phyloP scores from a whole-genome alignment of 169 alveolate genomes.

The Perkinsus olseni region DNA sequence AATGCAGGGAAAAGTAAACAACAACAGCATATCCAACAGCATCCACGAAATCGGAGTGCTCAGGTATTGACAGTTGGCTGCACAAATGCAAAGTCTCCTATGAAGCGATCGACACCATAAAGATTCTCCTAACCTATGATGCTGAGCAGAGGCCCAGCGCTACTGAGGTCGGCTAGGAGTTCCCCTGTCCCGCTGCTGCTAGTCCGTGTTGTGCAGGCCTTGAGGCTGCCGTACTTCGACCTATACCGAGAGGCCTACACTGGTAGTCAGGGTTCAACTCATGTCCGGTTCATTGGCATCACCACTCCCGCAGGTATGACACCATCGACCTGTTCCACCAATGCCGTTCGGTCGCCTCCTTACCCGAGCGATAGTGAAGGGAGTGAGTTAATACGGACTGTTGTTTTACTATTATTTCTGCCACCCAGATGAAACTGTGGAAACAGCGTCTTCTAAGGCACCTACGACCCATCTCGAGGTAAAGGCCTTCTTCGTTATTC shows the following conservation, averaged over 20 bases:
- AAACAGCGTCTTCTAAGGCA: no score
- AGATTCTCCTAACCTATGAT: not conserved
- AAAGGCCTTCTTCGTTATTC: no score
- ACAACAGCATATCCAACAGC: no score
- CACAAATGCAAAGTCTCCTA: not conserved
- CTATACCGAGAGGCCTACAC: not conserved
- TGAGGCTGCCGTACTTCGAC: not conserved
- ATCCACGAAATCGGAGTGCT: not conserved
- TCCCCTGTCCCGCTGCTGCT: not conserved
- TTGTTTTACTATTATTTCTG: no score
- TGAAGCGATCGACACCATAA: not conserved
- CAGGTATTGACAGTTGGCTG: not conserved
- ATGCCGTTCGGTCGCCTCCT: not conserved
- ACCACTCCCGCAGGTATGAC: not conserved
- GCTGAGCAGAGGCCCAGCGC: not conserved
- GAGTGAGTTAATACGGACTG: not conserved
- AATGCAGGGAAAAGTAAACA: not conserved
- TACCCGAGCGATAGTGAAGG: not conserved
- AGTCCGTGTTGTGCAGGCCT: not conserved
- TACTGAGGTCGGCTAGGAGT: not conserved
- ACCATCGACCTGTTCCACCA: not conserved
- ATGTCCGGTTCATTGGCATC: not conserved
- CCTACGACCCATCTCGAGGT: no score
- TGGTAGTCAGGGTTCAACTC: not conserved
- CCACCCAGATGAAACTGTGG: no score